Evolutionary conservation across 306 rosid genomes (phyloP), one percentile per base, ranked within the genome.

Genomic region (Fagus sylvatica): DNA sequence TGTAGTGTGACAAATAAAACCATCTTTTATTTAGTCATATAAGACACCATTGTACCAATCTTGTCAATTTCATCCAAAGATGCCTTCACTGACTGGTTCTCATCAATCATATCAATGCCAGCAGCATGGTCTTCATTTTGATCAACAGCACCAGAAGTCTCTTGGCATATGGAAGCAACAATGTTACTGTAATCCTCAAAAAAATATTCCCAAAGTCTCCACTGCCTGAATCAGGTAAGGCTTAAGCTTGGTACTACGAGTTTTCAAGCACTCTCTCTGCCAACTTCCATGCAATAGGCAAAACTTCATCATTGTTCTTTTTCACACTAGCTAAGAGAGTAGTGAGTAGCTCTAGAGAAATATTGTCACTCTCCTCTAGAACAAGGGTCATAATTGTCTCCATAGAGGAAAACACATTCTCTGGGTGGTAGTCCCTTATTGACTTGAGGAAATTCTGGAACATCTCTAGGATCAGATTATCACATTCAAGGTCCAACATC

Each of bases 341-440:
- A 81, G 91, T 76, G 41, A 94, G 89, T 2, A 94, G 80, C 60
- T 89, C 96, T 49, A 68, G 32, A 67, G 97, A 80, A 74, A 90
- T 84, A 28, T 94, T 97, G 85, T 94, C 98, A 87, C 97, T 94
- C 87, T 94, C 98, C 83, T 94, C 96, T 40, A 94, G 46, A 55
- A 94, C 96, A 77, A 94, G 98, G 69, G 83, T 81, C 94, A 94
- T 94, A 74, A 92, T 90, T 42, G 88, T 94, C 83, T 89, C 96
- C 97, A 94, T 92, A 53, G 96, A 89, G 41, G 97, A 78, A 78
- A 90, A 81, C 39, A 94, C 96, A 77, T 78, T 82, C 60, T 88
- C 92, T 15, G 88, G 88, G 97, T 22, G 28, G 28, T 22, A 22
- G 28, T 22, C 28, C 28, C 28, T 22, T 22, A 22, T 22, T 22